Evolutionary conservation across 2,329 filamentous ascomycete species (phyloP).

Genomic region (Ophiostoma quercus): DNA sequence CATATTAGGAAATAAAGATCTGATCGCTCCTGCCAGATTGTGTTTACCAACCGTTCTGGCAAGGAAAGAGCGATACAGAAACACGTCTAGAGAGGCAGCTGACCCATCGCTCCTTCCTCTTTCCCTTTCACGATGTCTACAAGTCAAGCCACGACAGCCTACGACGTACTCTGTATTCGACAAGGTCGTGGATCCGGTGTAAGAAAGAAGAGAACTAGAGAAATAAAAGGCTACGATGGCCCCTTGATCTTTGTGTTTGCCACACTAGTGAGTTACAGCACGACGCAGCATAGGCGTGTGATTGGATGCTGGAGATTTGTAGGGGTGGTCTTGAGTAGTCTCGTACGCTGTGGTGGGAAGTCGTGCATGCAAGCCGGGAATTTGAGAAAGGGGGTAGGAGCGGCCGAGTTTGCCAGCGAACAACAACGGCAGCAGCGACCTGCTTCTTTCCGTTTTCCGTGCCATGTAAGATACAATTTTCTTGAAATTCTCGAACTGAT

Average conservation of each 20-base stretch:
- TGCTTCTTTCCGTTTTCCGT: neutral
- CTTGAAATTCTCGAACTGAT: neutral
- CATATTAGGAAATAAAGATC: neutral
- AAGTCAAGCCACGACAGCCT: conserved; percentile 5
- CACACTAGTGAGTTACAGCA: conserved; percentile 24
- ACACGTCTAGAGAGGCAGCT: neutral
- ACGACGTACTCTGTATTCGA: conserved; percentile 1
- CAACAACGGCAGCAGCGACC: neutral
- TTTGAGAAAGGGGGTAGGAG: conserved; percentile 11
- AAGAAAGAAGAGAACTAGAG: conserved; percentile 17
- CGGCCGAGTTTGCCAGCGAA: neutral
- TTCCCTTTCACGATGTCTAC: neutral
- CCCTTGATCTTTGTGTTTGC: conserved; percentile 19
- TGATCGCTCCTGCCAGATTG: neutral
- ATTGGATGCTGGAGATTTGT: conserved; percentile 21
- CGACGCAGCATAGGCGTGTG: conserved; percentile 11
- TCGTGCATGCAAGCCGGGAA: neutral
- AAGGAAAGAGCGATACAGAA: conserved; percentile 1
- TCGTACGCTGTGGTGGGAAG: neutral
- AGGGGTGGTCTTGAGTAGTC: conserved; percentile 11
- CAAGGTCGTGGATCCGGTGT: conserved; percentile 16
- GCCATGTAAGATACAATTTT: neutral
- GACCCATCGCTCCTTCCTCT: neutral
- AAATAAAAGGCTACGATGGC: conserved; percentile 16
- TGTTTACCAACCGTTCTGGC: neutral